These are phyloP conservation scores for Coniochaeta sp. DNA, from an alignment of 2,329 filamentous ascomycete species.

Conservation along the genomic window DNA sequence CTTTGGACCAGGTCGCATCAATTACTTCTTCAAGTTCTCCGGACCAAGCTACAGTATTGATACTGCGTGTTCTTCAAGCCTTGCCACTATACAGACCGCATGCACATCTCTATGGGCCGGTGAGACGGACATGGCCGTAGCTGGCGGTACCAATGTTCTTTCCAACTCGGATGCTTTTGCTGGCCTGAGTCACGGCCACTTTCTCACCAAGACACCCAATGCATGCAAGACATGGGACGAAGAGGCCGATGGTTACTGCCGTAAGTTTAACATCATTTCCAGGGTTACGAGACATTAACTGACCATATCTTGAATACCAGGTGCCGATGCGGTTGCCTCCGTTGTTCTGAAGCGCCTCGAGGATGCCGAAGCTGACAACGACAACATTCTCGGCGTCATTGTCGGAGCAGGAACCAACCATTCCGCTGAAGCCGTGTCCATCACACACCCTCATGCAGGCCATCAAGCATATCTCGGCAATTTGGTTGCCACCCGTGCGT, in stretches of 20 bases:
- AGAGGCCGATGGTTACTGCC: slow-evolving; percentile 36
- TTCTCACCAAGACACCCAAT: slow-evolving; percentile 41
- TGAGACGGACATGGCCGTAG: slow-evolving; percentile 58
- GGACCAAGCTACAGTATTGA: slow-evolving; percentile 31
- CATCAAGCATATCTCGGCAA: slow-evolving; percentile 50
- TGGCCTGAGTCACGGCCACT: slow-evolving; percentile 57
- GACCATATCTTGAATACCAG: background rate
- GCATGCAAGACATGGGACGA: slow-evolving; percentile 52
- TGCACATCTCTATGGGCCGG: slow-evolving; percentile 58
- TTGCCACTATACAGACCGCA: slow-evolving; percentile 32
- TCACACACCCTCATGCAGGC: slow-evolving; percentile 54
- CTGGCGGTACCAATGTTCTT: slow-evolving; percentile 58
- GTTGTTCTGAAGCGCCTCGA: slow-evolving; percentile 39
- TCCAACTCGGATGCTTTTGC: slow-evolving; percentile 61
- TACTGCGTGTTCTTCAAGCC: slow-evolving; percentile 31
- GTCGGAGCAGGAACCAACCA: slow-evolving; percentile 55
- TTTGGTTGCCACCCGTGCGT: slow-evolving; percentile 37
- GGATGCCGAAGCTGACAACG: slow-evolving; percentile 36
- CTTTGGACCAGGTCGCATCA: slow-evolving; percentile 43
- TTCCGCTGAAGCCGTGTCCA: slow-evolving; percentile 54
- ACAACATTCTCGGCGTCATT: slow-evolving; percentile 50
- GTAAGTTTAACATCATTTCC: background rate
- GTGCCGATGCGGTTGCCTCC: slow-evolving; percentile 32
- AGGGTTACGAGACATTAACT: background rate
- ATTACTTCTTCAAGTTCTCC: slow-evolving; percentile 32